A percentile compares a stretch with the other conserved stretches of the same genome.
Evolutionary conservation across 169 alveolate genomes (phyloP).

Genomic region (Cryptosporidium sp.): DNA sequence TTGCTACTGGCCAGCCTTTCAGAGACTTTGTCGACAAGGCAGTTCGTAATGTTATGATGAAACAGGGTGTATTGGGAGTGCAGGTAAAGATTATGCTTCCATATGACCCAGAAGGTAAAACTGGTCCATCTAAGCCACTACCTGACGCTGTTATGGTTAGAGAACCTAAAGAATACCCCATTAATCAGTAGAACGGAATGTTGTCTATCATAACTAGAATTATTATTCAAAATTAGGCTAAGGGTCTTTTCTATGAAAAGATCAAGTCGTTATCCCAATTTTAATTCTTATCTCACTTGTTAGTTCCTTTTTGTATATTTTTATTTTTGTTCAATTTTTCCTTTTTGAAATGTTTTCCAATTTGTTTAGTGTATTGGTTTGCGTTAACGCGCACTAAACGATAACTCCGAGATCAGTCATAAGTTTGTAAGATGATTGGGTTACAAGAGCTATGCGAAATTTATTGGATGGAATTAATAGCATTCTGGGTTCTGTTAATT

Average conservation of each 20-base stretch:
- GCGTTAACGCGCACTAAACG: slow-evolving; percentile 3
- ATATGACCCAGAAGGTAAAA: slow-evolving; percentile 96
- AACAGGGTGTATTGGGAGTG: slow-evolving; percentile 97
- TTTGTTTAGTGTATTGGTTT: neutral
- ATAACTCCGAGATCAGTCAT: neutral
- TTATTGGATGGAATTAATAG: slow-evolving; percentile 39
- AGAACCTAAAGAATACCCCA: slow-evolving; percentile 91
- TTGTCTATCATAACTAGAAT: slow-evolving; percentile 8
- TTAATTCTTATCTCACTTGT: slow-evolving; percentile 3
- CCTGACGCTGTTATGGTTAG: slow-evolving; percentile 97
- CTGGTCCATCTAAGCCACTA: slow-evolving; percentile 93
- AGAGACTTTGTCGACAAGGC: slow-evolving; percentile 96
- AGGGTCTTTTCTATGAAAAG: slow-evolving; percentile 2
- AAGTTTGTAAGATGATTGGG: slow-evolving; percentile 1
- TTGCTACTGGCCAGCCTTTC: slow-evolving; percentile 99
- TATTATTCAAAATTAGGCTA: slow-evolving; percentile 17
- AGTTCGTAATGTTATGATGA: slow-evolving; percentile 97
- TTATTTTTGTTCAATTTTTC: neutral
- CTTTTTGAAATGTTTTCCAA: neutral
- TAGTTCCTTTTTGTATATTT: neutral
- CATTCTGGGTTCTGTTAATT: slow-evolving; percentile 27
- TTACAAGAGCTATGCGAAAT: slow-evolving; percentile 11
- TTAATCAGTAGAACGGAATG: slow-evolving; percentile 16
- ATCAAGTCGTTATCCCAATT: neutral
- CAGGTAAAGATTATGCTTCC: slow-evolving; percentile 97